Conservation (phyloP, 179 eudicot genomes). For the Beta lomatogona region DNA sequence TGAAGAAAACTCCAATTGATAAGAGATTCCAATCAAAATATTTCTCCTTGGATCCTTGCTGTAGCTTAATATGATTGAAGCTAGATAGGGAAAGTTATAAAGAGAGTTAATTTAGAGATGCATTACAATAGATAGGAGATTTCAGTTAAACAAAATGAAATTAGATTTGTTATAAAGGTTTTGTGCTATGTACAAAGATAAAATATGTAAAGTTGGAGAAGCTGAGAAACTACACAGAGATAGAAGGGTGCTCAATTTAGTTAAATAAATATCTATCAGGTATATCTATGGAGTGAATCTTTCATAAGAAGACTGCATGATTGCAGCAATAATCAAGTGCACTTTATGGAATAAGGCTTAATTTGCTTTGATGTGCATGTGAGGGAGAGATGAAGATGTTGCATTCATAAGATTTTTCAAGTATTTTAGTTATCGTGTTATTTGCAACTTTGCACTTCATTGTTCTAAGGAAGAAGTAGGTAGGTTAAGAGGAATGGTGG, state of each 20-base stretch:
- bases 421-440: neutral
- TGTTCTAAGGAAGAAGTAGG: neutral
- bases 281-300: neutral
- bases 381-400: neutral
- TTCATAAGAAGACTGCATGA: neutral
- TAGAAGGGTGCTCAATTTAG: neutral
- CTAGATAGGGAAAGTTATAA: neutral
- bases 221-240: neutral
- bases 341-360: neutral
- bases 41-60: neutral
- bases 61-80: neutral
- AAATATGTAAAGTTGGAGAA: neutral
- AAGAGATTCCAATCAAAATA: too few relatives aligned
- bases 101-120: neutral
- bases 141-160: neutral
- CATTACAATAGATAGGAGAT: neutral
- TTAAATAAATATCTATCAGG: too few relatives aligned
- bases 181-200: neutral
- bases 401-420: neutral
- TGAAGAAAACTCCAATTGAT: neutral
- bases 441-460: neutral
- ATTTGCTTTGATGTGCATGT: neutral
- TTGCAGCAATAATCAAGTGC: neutral
- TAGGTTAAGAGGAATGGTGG: neutral
- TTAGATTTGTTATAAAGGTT: neutral